phyloP scores from a whole-genome alignment of 1,139 yeast genomes.

The Citeromyces siamensis region DNA sequence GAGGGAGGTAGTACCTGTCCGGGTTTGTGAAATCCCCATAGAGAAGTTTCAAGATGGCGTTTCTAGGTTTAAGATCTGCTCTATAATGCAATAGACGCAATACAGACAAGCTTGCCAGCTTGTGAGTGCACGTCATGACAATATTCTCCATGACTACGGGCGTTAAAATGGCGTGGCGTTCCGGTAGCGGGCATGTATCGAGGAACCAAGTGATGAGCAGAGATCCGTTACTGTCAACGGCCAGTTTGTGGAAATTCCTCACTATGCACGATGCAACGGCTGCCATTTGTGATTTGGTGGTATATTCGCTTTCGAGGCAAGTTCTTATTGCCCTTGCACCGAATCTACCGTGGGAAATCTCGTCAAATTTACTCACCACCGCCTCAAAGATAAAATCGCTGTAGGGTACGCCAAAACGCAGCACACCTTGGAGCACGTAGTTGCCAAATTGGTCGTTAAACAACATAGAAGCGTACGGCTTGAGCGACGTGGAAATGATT shows the following conservation, averaged over 20 bases:
- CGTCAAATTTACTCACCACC: slow-evolving; percentile 66
- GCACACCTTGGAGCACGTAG: slow-evolving; percentile 89
- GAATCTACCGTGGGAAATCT: slow-evolving; percentile 78
- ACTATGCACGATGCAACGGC: slow-evolving; percentile 75
- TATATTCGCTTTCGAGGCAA: slow-evolving; percentile 66
- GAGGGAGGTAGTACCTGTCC: slow-evolving; percentile 7
- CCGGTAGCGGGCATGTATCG: slow-evolving; percentile 57
- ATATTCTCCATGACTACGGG: slow-evolving; percentile 51
- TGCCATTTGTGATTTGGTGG: slow-evolving; percentile 55
- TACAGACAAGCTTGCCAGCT: slow-evolving; percentile 75
- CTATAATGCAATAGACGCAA: slow-evolving; percentile 68
- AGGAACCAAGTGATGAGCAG: slow-evolving; percentile 86
- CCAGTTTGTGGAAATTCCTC: slow-evolving; percentile 67
- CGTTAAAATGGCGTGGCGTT: slow-evolving; percentile 18
- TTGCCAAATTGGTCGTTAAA: slow-evolving; percentile 96
- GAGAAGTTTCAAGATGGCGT: slow-evolving; percentile 46
- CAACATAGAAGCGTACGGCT: slow-evolving; percentile 74
- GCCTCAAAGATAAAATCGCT: slow-evolving; percentile 86
- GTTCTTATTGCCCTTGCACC: slow-evolving; percentile 96
- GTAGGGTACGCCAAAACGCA: slow-evolving; percentile 80
- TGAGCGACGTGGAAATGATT: slow-evolving; percentile 56
- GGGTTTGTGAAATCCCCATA: slow-evolving; percentile 32
- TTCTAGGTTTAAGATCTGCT: slow-evolving; percentile 50
- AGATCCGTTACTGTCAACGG: slow-evolving; percentile 80
- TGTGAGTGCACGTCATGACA: slow-evolving; percentile 30